Evolutionary conservation across 2,329 filamentous ascomycete species (phyloP).

Genomic region (Tolypocladium endophyticum): DNA sequence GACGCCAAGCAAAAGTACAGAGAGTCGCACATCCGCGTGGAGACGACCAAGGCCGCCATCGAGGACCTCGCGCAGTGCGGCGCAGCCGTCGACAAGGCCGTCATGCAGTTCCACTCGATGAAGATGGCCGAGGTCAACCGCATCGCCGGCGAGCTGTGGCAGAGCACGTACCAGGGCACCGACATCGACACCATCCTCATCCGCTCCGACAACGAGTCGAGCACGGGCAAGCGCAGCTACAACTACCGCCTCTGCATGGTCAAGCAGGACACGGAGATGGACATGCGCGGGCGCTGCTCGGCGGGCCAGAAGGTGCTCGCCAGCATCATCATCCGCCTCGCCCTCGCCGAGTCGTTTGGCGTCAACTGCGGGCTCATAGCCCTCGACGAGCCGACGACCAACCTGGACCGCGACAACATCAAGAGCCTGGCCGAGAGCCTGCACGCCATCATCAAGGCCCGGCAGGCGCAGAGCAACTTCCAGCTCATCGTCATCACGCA

Average conservation of each 20-base stretch:
- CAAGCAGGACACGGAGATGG: constrained; percentile 95
- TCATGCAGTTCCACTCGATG: constrained; percentile 90
- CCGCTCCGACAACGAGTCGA: constrained; percentile 75
- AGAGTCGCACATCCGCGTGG: constrained; percentile 79
- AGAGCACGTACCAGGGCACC: constrained; percentile 89
- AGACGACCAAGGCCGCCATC: constrained; percentile 84
- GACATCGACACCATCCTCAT: constrained; percentile 97
- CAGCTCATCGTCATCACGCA: constrained; percentile 98
- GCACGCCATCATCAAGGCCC: constrained; percentile 74
- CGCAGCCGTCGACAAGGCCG: constrained; percentile 81
- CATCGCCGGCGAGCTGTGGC: constrained; percentile 94
- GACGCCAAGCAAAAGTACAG: constrained; percentile 72
- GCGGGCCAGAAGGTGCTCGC: constrained; percentile 95
- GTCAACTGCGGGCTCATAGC: constrained; percentile 93
- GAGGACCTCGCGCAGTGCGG: constrained; percentile 80
- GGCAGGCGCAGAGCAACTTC: constrained; percentile 84
- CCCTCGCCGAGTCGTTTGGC: constrained; percentile 92
- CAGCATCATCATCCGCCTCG: constrained; percentile 93
- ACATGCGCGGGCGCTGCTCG: constrained; percentile 96
- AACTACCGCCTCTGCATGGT: constrained; percentile 98
- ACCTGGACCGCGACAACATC: constrained; percentile 93
- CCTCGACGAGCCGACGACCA: constrained; percentile 94
- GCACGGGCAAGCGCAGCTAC: constrained; percentile 67
- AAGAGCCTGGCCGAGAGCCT: constrained; percentile 75
- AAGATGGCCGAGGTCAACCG: constrained; percentile 99